Evolutionary conservation across 1,284 basidiomycete species (phyloP).

Genomic region (Erythrobasidium hasegawianum): DNA sequence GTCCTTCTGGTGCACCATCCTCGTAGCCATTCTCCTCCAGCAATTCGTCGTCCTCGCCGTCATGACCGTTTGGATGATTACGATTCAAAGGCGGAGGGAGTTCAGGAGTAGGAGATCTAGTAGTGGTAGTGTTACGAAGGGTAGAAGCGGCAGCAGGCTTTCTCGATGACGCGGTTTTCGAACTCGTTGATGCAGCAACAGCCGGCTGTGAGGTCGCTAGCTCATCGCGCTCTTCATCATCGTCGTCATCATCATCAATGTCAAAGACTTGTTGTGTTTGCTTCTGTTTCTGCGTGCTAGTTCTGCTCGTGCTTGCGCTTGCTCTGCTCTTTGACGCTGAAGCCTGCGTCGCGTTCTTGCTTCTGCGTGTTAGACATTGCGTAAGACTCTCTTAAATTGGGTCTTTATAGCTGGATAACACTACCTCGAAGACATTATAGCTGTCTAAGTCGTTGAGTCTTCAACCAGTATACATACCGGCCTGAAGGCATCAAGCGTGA

Average conservation of each 20-base stretch:
- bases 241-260: conserved; percentile 11
- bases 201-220: neutral
- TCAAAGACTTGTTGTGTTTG: neutral
- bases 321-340: conserved; percentile 3
- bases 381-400: too few species aligned
- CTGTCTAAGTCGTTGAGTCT: too few species aligned
- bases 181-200: too few species aligned
- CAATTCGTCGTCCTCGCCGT: conserved; percentile 3
- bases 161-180: too few species aligned
- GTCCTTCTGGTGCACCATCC: neutral
- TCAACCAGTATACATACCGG: too few species aligned
- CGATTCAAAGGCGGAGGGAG: conserved; percentile 10
- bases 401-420: too few species aligned
- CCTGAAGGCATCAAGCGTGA: too few species aligned
- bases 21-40: neutral
- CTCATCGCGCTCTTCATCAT: conserved; percentile 3
- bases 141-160: too few species aligned
- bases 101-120: neutral
- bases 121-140: too few species aligned
- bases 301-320: neutral
- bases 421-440: too few species aligned
- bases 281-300: conserved; percentile 9
- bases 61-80: neutral
- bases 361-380: too few species aligned
- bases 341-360: neutral